Evolutionary conservation across 2,329 filamentous ascomycete species (phyloP).

Genomic region (Beauveria asiatica): DNA sequence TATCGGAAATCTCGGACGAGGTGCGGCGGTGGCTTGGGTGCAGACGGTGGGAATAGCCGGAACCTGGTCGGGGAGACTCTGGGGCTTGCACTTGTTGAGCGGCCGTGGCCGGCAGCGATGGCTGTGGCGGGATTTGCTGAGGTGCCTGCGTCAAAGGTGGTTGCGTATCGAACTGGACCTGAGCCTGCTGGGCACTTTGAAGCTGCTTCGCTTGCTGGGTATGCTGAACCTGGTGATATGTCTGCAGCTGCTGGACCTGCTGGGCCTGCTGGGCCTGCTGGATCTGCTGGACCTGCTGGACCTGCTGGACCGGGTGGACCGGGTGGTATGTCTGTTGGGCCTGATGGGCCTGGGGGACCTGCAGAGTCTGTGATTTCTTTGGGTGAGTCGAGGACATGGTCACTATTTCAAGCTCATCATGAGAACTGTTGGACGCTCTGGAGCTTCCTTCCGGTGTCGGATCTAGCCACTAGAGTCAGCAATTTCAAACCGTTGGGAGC

Average conservation of each 20-base stretch:
- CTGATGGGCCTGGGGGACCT: not conserved
- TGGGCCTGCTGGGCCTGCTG: conserved; percentile 2
- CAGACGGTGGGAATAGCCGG: conserved; percentile 14
- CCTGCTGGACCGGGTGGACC: not conserved
- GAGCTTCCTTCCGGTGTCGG: conserved; percentile 27
- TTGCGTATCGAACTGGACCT: not conserved
- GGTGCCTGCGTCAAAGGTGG: too few relatives aligned
- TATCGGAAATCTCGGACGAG: conserved; percentile 24
- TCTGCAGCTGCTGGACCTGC: conserved; percentile 2
- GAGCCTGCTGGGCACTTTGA: not conserved
- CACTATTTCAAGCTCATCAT: conserved; percentile 33
- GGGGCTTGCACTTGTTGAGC: not conserved
- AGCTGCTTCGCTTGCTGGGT: not conserved
- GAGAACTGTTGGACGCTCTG: conserved; percentile 29
- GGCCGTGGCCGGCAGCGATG: not conserved
- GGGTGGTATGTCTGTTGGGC: conserved; percentile 3
- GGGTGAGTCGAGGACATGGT: conserved; percentile 12
- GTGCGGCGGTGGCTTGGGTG: conserved; percentile 22
- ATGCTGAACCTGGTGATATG: conserved; percentile 6
- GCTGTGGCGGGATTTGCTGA: not conserved
- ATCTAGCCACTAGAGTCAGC: conserved; percentile 7
- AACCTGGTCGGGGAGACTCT: not conserved
- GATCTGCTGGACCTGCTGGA: conserved; percentile 1
- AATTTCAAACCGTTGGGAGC: too few relatives aligned
- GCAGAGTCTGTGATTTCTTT: not conserved